phyloP scores from a whole-genome alignment of 2,329 filamentous ascomycete genomes.

The Nemania abortiva region DNA sequence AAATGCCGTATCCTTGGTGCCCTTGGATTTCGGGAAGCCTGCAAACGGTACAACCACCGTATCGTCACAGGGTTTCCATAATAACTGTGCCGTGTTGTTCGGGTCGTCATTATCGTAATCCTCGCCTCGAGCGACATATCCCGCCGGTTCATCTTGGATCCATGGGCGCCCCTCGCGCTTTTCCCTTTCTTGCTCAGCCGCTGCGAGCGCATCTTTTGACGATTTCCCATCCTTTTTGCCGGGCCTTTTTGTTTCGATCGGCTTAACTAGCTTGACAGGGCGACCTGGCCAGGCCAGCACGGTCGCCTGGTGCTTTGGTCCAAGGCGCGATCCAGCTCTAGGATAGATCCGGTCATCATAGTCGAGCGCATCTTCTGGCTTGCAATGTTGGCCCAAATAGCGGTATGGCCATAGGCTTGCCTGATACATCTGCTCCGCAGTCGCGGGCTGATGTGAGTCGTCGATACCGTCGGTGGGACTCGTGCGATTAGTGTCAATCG shows the following conservation, averaged over 20 bases:
- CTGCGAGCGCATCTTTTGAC: conserved; percentile 82
- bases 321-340: conserved; percentile 90
- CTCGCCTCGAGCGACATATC: conserved; percentile 86
- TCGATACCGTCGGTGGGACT: conserved; percentile 74
- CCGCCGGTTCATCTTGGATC: conserved; percentile 90
- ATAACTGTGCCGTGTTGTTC: conserved; percentile 77
- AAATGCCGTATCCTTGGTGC: conserved; percentile 58
- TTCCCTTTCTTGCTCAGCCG: conserved; percentile 83
- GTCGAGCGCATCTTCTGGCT: conserved; percentile 93
- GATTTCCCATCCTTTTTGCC: conserved; percentile 82
- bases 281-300: conserved; percentile 87
- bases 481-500: conserved; percentile 68
- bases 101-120: conserved; percentile 79
- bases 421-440: conserved; percentile 89
- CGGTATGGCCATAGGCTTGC: conserved; percentile 96
- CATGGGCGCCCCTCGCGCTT: conserved; percentile 87
- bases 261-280: conserved; percentile 90
- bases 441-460: conserved; percentile 68
- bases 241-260: conserved; percentile 85
- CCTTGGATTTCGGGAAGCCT: conserved; percentile 32
- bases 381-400: conserved; percentile 95
- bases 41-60: conserved; percentile 29
- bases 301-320: conserved; percentile 90
- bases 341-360: conserved; percentile 98
- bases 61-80: conserved; percentile 80